Evolutionary conservation across 768 basidiomycete species (phyloP).

Genomic region (Leccinum barrowsii): DNA sequence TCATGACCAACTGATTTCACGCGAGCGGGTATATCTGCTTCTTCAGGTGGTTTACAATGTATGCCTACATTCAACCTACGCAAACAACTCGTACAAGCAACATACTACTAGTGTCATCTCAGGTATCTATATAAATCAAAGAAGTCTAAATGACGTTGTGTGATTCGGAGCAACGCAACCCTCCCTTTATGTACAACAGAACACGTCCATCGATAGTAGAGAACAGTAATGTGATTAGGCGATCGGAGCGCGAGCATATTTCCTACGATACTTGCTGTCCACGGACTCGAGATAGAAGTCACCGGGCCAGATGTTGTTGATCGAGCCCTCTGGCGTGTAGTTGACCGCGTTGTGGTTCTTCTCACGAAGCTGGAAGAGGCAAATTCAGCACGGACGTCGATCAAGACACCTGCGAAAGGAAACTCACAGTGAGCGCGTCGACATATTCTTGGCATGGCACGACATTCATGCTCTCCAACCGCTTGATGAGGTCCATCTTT

Average conservation of each 20-base stretch:
- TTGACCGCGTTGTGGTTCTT: slow-evolving; percentile 89
- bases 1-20: too few relatives aligned
- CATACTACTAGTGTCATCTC: background rate
- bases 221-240: slow-evolving; percentile 15
- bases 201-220: background rate
- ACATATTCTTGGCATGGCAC: slow-evolving; percentile 92
- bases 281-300: slow-evolving; percentile 89
- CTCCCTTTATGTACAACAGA: too few relatives aligned
- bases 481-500: slow-evolving; percentile 77
- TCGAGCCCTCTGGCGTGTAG: slow-evolving; percentile 80
- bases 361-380: slow-evolving; percentile 74
- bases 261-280: slow-evolving; percentile 89
- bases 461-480: slow-evolving; percentile 84
- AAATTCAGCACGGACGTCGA: background rate
- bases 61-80: background rate
- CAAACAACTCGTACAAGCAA: slow-evolving; percentile 14
- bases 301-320: slow-evolving; percentile 93
- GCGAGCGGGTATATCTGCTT: too few relatives aligned
- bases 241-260: slow-evolving; percentile 57
- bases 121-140: background rate
- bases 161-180: too few relatives aligned
- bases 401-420: background rate
- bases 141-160: too few relatives aligned
- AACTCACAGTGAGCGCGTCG: slow-evolving; percentile 66
- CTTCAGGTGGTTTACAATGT: too few relatives aligned